Evolutionary conservation across 176 grass and related monocot species (phyloP), one percentile per base, ranked within the genome.

Genomic region (Zoysia pacifica): DNA sequence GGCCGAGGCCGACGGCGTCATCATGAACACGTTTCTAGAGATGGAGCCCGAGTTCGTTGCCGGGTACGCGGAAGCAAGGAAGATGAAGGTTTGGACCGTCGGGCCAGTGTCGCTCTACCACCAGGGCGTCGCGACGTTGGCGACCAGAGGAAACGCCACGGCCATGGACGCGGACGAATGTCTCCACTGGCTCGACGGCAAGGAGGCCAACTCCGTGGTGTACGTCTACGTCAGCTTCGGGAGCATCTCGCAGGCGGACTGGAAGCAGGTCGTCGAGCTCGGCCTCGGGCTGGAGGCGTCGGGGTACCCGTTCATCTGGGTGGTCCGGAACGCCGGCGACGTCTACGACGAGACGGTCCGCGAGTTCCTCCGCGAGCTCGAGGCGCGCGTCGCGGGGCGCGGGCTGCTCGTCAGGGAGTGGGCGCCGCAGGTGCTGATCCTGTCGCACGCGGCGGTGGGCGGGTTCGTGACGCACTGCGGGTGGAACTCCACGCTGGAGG

Each of bases 151-250:
- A 70, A 20, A 51, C 44, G 2, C 38, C 28, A 4, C 80, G 1
- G 60, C 61, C 13, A 10, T 91, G 2, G 82, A 88, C 41, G 13
- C 83, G 14, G 76, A 67, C 41, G 44, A 62, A 59, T 97, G 81
- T 78, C 56, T 56, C 51, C 42, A 48, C 41, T 97, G 91, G 88
- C 91, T 97, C 2, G 70, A 91, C 69, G 50, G 39, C 18, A 85
- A 75, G 74, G 85, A 85, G 5, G 70, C 73, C 3, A 11, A 7
- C 10, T 91, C 90, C n/a, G 90, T 97, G 16, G 40, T 89, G 3
- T 97, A 93, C 79, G 86, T 93, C 65, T 97, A 93, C 79, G 86
- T 93, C 65, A 84, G 83, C 75, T 97, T 97, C 48, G 93, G 90
- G 42, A 97, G 88, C 80, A 87, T 92, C 35, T 74, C 56, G 38